Evolutionary conservation across 1,139 yeast species (phyloP).

Genomic region (Saccharomycopsis hybrid): DNA sequence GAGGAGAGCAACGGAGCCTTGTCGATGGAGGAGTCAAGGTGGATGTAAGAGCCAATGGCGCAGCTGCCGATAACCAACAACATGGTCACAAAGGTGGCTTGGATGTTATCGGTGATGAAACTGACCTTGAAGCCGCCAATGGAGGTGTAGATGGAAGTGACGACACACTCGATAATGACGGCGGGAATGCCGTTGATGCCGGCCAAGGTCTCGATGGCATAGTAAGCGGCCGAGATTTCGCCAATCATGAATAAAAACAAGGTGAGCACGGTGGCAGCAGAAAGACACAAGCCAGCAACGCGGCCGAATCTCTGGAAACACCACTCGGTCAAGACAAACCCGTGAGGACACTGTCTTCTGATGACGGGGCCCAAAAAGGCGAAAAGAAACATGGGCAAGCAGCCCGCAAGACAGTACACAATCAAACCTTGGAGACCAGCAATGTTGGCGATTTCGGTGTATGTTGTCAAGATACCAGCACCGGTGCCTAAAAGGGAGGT

Average conservation of each 20-base stretch:
- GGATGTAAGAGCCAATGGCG: constrained; percentile 73
- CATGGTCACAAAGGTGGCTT: constrained; percentile 67
- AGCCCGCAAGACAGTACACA: constrained; percentile 76
- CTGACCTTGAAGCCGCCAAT: constrained; percentile 89
- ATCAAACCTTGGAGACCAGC: constrained; percentile 85
- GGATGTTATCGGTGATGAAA: constrained; percentile 81
- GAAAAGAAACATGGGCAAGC: constrained; percentile 77
- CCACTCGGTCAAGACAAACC: constrained; percentile 95
- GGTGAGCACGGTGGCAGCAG: constrained; percentile 78
- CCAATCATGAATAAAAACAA: constrained; percentile 85
- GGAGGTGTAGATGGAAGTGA: constrained; percentile 80
- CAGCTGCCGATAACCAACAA: constrained; percentile 65
- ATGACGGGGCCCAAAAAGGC: constrained; percentile 79
- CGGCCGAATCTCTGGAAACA: constrained; percentile 74
- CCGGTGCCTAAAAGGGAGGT: constrained; percentile 59
- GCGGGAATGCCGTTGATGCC: constrained; percentile 77
- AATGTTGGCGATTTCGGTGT: constrained; percentile 77
- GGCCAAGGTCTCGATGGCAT: constrained; percentile 71
- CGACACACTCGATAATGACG: constrained; percentile 79
- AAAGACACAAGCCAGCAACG: constrained; percentile 64
- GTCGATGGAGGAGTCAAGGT: constrained; percentile 62
- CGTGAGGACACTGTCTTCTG: constrained; percentile 76
- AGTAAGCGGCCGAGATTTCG: constrained; percentile 74
- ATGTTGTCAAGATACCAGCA: constrained; percentile 80
- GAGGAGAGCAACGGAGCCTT: constrained; percentile 61